Percentiles rank a stretch among this genome's conserved stretches.
Evolutionary conservation across 305 asterid species (phyloP).

Genomic region (Salvia sclarea): DNA sequence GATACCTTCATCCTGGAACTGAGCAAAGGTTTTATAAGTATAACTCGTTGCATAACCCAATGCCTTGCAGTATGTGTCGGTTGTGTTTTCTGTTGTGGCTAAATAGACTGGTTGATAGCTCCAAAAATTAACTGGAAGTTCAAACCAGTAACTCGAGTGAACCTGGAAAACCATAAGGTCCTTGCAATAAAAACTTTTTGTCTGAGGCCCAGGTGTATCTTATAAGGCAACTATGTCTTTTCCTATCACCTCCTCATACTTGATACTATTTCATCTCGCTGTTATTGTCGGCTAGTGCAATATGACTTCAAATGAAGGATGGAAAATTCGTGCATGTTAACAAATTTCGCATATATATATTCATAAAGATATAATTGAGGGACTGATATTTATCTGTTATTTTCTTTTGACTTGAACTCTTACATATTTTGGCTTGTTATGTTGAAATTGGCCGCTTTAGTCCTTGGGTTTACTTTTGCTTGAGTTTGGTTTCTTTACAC

Average conservation of each 20-base stretch:
- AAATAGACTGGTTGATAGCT: conserved; percentile 13
- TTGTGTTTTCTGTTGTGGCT: background rate
- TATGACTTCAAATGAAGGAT: conserved; percentile 15
- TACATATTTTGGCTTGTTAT: background rate
- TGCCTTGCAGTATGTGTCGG: conserved; percentile 5
- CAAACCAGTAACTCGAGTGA: background rate
- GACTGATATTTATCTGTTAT: background rate
- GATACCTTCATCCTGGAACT: background rate
- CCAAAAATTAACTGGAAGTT: background rate
- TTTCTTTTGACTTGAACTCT: background rate
- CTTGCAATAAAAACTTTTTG: conserved; percentile 8
- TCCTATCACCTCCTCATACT: conserved; percentile 7
- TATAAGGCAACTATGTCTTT: conserved; percentile 14
- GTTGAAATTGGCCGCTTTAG: conserved; percentile 10
- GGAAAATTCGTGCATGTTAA: conserved; percentile 13
- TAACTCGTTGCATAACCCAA: background rate
- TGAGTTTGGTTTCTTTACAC: conserved; percentile 12
- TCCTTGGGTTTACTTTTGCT: background rate
- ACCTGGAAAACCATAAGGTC: conserved; percentile 3
- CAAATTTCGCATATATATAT: background rate
- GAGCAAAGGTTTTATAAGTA: background rate
- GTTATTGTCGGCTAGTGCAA: background rate
- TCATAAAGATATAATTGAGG: background rate
- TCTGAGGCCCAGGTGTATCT: background rate
- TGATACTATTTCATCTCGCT: background rate